A percentile compares a stretch with the other conserved stretches of the same genome.
These are phyloP conservation scores for Cornus florida DNA, from an alignment of 148 eudicot genomes.

Conservation along the genomic window DNA sequence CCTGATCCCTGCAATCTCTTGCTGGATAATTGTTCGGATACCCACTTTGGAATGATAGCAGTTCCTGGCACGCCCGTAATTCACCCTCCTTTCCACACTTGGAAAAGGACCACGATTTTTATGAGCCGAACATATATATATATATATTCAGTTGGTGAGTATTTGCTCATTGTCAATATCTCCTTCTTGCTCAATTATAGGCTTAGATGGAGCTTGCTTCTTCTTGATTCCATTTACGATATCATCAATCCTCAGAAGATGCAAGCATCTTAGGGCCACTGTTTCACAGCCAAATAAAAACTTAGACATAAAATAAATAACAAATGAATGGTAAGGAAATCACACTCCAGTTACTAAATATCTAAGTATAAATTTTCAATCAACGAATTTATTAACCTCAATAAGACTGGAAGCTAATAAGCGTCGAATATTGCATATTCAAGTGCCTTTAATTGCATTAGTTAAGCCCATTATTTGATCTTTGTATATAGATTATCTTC, in stretches of 20 bases:
- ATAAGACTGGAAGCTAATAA: neutral
- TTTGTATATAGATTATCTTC: too few species aligned
- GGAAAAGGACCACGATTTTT: too few species aligned
- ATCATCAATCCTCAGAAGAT: conserved; percentile 92
- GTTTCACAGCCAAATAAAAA: conserved; percentile 16
- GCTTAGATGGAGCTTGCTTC: conserved; percentile 86
- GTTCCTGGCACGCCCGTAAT: too few species aligned
- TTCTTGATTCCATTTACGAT: conserved; percentile 94
- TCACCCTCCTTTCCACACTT: too few species aligned
- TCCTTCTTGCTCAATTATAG: conserved; percentile 71
- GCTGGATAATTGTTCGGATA: too few species aligned
- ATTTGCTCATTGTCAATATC: conserved; percentile 90
- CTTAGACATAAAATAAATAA: neutral
- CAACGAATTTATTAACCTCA: neutral
- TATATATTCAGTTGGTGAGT: conserved; percentile 59
- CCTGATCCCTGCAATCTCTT: too few species aligned
- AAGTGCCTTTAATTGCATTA: too few species aligned
- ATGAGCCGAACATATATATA: too few species aligned
- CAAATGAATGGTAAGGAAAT: conserved; percentile 7
- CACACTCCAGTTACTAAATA: neutral
- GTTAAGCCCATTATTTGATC: too few species aligned
- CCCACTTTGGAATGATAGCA: too few species aligned
- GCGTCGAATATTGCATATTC: too few species aligned
- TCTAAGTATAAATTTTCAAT: neutral
- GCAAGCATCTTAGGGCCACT: conserved; percentile 98